A percentile compares a stretch with the other conserved stretches of the same genome.
Conservation (phyloP, 345 rosid genomes). For the Ceriops tagal region DNA sequence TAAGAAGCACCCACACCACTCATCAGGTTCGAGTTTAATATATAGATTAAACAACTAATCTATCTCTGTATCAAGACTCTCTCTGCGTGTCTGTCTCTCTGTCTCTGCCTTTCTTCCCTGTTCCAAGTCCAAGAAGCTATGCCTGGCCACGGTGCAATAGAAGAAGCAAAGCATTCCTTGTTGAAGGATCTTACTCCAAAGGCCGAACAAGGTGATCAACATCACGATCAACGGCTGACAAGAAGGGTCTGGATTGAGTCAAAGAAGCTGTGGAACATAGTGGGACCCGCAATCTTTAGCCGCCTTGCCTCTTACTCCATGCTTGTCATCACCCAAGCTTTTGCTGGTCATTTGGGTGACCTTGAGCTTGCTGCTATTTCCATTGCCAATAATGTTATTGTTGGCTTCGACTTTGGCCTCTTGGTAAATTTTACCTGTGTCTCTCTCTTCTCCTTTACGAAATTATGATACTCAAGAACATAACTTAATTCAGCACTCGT, state of each 20-base stretch:
- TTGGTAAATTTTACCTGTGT: slow-evolving; percentile 44
- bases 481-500: neutral
- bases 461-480: neutral
- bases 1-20: neutral
- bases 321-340: slow-evolving; percentile 89
- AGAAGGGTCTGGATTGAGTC: slow-evolving; percentile 63
- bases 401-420: slow-evolving; percentile 83
- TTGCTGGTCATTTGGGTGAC: slow-evolving; percentile 91
- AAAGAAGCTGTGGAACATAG: slow-evolving; percentile 77
- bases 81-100: neutral
- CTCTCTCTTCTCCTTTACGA: neutral
- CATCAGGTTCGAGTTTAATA: neutral
- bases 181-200: slow-evolving; percentile 14
- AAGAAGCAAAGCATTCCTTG: slow-evolving; percentile 36
- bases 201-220: neutral
- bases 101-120: neutral
- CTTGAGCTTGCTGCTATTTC: slow-evolving; percentile 92
- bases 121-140: neutral
- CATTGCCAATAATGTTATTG: slow-evolving; percentile 59
- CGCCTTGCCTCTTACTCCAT: slow-evolving; percentile 71
- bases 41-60: neutral
- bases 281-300: slow-evolving; percentile 82
- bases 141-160: slow-evolving; percentile 4
- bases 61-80: neutral
- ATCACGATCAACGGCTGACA: slow-evolving; percentile 17